A percentile compares a stretch with the other conserved stretches of the same genome.
These are phyloP conservation scores for Camelina neglecta DNA, from an alignment of 345 rosid genomes.

Conservation along the genomic window DNA sequence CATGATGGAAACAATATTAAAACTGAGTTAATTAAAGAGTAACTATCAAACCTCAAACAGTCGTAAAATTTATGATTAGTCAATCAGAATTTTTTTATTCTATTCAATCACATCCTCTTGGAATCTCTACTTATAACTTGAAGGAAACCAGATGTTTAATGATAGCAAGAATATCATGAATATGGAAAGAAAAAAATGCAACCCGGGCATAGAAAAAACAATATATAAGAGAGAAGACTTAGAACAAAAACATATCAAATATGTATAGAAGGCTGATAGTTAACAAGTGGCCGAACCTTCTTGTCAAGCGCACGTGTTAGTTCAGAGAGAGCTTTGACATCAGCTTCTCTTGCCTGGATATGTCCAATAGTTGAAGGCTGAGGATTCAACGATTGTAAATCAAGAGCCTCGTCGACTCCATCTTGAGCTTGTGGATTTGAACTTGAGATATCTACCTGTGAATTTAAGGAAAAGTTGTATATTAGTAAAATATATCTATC, in stretches of 20 bases:
- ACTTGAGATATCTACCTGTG: constrained; percentile 55
- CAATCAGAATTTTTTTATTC: background rate
- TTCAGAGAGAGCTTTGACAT: constrained; percentile 62
- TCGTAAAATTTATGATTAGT: constrained; percentile 18
- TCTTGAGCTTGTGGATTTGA: constrained; percentile 47
- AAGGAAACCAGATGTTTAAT: constrained; percentile 5
- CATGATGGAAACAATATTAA: constrained; percentile 6
- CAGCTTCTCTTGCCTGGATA: constrained; percentile 64
- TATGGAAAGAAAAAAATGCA: constrained; percentile 20
- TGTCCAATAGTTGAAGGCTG: constrained; percentile 54
- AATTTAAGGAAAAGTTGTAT: constrained; percentile 37
- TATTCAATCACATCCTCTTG: constrained; percentile 6
- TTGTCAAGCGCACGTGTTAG: constrained; percentile 58
- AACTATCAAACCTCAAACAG: background rate
- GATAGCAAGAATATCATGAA: constrained; percentile 11
- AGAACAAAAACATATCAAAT: background rate
- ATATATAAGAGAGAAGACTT: background rate
- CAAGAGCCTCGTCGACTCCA: constrained; percentile 48
- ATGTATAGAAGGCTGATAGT: constrained; percentile 24
- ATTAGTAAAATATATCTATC: constrained; percentile 2
- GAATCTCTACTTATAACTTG: constrained; percentile 12
- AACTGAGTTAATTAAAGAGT: constrained; percentile 5
- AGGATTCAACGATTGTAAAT: constrained; percentile 43
- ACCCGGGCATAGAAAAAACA: background rate
- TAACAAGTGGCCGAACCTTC: constrained; percentile 52